phyloP scores from a whole-genome alignment of 768 basidiomycete species.

The Tephrocybe sp. region DNA sequence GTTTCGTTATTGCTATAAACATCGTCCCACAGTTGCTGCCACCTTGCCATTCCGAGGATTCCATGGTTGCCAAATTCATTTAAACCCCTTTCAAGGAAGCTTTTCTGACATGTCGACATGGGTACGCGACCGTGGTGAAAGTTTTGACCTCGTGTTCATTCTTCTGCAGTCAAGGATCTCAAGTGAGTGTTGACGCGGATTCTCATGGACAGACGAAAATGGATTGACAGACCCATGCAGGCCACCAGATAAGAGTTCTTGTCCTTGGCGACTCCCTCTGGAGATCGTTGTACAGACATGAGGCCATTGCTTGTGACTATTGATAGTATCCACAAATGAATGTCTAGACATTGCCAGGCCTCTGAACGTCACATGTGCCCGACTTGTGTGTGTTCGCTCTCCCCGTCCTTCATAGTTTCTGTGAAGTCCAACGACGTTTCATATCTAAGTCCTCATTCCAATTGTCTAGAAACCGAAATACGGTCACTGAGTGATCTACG shows the following conservation, averaged over 20 bases:
- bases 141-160: background rate
- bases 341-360: too few species aligned
- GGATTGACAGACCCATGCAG: background rate
- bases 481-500: too few species aligned
- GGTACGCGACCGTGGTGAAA: background rate
- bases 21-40: background rate
- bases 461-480: too few species aligned
- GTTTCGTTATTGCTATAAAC: constrained; percentile 10
- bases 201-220: background rate
- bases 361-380: too few species aligned
- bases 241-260: background rate
- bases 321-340: background rate
- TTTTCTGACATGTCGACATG: constrained; percentile 6
- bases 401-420: too few species aligned
- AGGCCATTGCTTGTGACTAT: background rate
- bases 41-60: constrained; percentile 22
- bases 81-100: background rate
- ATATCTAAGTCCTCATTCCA: too few species aligned
- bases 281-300: background rate
- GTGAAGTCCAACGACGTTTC: too few species aligned
- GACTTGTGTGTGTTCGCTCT: too few species aligned
- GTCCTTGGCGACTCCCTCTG: background rate
- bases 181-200: constrained; percentile 5
- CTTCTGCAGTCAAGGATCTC: constrained; percentile 2
- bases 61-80: constrained; percentile 16